Evolutionary conservation across 805 yeast species (phyloP), one percentile per base, ranked within the genome.

Genomic region (Candida loeiensis): DNA sequence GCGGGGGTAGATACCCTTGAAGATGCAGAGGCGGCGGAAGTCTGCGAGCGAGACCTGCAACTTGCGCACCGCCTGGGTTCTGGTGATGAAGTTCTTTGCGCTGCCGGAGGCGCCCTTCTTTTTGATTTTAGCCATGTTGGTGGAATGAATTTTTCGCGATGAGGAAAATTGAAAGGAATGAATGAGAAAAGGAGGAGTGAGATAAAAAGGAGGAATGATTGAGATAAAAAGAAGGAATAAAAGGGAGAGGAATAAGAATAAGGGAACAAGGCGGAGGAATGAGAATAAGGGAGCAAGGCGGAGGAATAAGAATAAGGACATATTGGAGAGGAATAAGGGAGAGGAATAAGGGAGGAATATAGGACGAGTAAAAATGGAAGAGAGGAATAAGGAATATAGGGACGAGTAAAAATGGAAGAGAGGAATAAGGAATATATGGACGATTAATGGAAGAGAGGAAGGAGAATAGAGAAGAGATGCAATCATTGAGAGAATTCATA

Each of bases 1-100:
- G 61, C 99, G 79, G 40, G 99, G 99, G 60, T 88, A 93, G 48
- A 93, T 90, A 38, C 99, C 99, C 64, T 93, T 93, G 76, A 93
- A 88, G 61, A 93, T 93, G 75, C 99, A 93, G 58, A 93, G 75
- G 57, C 99, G 80, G 69, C 96, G 81, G 77, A 93, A 93, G 67
- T 93, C 99, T 9, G 97, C 97, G 36, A 93, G 73, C 2, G 97
- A 85, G 20, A 93, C 84, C 66, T 93, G 99, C 46, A 93, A 71
- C 60, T 83, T 88, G 64, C 83, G 82, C 36, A 93, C 83, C 4
- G 99, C 99, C 63, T 88, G 96, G 1, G 96, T 83, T 66, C 99
- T 79, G 34, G 97, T 90, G 58, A 93, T 76, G 66, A 83, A 93
- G 65, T 88, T 86, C 68, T 82, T 86, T 47, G 96, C 96, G 54